Conservation (phyloP, 176 grass and related monocot genomes). For the Chrysopogon serrulatus region DNA sequence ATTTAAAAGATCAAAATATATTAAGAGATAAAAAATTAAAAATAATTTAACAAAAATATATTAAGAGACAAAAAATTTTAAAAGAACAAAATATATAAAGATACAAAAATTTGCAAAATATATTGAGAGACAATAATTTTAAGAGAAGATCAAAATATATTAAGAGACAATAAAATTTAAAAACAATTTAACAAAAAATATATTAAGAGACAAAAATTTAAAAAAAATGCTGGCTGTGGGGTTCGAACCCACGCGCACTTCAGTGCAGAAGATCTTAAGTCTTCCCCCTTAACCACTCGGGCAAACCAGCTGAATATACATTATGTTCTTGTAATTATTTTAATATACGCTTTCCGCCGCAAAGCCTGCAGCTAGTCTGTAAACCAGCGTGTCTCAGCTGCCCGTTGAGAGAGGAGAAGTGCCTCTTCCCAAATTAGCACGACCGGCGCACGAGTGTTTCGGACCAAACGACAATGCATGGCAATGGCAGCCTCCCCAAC, state of each 20-base stretch:
- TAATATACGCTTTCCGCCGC: no score
- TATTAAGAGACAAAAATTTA: no score
- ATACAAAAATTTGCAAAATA: neutral
- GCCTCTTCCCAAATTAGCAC: conserved; percentile 6
- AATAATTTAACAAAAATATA: no score
- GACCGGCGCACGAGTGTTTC: neutral
- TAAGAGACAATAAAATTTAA: neutral
- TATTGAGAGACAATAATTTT: no score
- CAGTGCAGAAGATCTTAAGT: conserved; percentile 95
- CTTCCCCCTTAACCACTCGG: conserved; percentile 99
- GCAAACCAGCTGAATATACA: conserved; percentile 98
- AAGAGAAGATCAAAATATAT: neutral
- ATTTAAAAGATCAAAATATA: no score
- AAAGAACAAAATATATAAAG: no score
- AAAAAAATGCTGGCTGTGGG: conserved; percentile 64
- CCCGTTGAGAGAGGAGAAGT: no score
- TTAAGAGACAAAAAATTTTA: no score
- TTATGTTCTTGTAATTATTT: no score
- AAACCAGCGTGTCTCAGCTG: no score
- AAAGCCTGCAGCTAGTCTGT: no score
- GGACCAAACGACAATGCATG: conserved; percentile 10
- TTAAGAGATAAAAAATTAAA: no score
- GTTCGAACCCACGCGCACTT: conserved; percentile 91
- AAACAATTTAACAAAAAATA: neutral
- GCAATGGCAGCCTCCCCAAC: neutral